A percentile compares a stretch with the other conserved stretches of the same genome.
These are phyloP conservation scores for Bimuria novae-zelandiae DNA, from an alignment of 2,329 filamentous ascomycete genomes.

Conservation along the genomic window DNA sequence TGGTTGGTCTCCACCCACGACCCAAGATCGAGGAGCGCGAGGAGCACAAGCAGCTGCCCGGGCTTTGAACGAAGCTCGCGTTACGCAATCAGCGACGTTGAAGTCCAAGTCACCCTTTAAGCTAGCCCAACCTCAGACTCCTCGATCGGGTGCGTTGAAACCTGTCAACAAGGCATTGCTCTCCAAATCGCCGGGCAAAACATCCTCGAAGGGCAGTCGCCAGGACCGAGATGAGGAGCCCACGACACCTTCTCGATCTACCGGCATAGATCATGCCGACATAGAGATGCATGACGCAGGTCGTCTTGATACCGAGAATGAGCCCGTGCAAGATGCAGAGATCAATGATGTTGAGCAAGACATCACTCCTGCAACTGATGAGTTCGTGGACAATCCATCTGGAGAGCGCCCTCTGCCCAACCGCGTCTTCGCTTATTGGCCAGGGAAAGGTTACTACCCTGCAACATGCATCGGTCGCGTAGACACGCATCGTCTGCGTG, in stretches of 20 bases:
- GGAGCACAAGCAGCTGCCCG: slow-evolving; percentile 38
- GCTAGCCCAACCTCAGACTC: slow-evolving; percentile 20
- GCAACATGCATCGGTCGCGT: slow-evolving; percentile 60
- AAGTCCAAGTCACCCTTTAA: slow-evolving; percentile 26
- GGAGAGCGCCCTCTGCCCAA: slow-evolving; percentile 50
- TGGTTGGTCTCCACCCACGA: slow-evolving; percentile 28
- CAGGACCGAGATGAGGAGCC: slow-evolving; percentile 8
- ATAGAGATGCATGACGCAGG: slow-evolving; percentile 27
- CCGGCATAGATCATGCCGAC: slow-evolving; percentile 12
- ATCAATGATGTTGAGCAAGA: slow-evolving; percentile 8
- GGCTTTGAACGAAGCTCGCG: slow-evolving; percentile 23
- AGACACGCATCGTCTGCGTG: slow-evolving; percentile 48
- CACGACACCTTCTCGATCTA: slow-evolving; percentile 12
- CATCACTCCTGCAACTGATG: slow-evolving; percentile 11
- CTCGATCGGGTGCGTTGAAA: slow-evolving; percentile 34
- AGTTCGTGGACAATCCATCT: slow-evolving; percentile 21
- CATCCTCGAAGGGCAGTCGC: slow-evolving; percentile 10
- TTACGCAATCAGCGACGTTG: slow-evolving; percentile 24
- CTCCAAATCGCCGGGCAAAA: slow-evolving; percentile 22
- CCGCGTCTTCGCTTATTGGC: slow-evolving; percentile 64
- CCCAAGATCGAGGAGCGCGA: slow-evolving; percentile 39
- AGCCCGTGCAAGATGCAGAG: slow-evolving; percentile 26
- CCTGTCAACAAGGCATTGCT: slow-evolving; percentile 31
- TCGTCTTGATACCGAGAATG: slow-evolving; percentile 13
- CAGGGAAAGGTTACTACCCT: slow-evolving; percentile 61